Conservation (phyloP, 495 filamentous ascomycete genomes). For the Penicillium lagena region DNA sequence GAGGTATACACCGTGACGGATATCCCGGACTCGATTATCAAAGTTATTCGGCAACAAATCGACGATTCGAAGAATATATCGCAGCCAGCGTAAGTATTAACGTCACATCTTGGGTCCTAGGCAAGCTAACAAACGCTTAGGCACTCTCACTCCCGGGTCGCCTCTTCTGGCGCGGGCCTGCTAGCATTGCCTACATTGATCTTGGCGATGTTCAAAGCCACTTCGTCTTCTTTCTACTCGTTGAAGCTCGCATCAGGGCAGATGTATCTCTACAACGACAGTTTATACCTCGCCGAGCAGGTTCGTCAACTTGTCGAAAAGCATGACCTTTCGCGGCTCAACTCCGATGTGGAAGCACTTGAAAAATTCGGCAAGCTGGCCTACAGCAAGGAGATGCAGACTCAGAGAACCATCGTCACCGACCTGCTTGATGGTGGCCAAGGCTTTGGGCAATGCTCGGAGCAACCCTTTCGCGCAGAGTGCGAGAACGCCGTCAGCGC, state of each 20-base stretch:
- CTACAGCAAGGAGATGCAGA: conserved; percentile 81
- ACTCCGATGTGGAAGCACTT: conserved; percentile 64
- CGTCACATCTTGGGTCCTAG: conserved; percentile 1
- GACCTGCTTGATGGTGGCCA: conserved; percentile 78
- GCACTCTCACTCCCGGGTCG: conserved; percentile 47
- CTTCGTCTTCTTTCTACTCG: conserved; percentile 73
- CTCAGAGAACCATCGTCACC: conserved; percentile 72
- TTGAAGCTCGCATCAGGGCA: conserved; percentile 58
- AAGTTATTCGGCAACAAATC: conserved; percentile 62
- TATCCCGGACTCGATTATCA: conserved; percentile 69
- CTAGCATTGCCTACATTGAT: conserved; percentile 77
- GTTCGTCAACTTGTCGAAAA: conserved; percentile 54
- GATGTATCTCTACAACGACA: conserved; percentile 94
- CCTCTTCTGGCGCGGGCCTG: conserved; percentile 67
- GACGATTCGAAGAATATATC: conserved; percentile 62
- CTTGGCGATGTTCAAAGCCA: conserved; percentile 85
- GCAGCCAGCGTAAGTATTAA: conserved; percentile 40
- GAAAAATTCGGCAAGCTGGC: conserved; percentile 75
- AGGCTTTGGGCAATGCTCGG: conserved; percentile 57
- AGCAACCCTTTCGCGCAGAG: conserved; percentile 55
- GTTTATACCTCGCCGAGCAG: conserved; percentile 65
- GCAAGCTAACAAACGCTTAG: conserved; percentile 24
- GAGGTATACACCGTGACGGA: conserved; percentile 85
- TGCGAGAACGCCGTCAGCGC: conserved; percentile 65
- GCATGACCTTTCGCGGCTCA: conserved; percentile 49